A percentile compares a stretch with the other conserved stretches of the same genome.
phyloP scores from a whole-genome alignment of 129 eudicot genomes.

The Deinandra increscens region DNA sequence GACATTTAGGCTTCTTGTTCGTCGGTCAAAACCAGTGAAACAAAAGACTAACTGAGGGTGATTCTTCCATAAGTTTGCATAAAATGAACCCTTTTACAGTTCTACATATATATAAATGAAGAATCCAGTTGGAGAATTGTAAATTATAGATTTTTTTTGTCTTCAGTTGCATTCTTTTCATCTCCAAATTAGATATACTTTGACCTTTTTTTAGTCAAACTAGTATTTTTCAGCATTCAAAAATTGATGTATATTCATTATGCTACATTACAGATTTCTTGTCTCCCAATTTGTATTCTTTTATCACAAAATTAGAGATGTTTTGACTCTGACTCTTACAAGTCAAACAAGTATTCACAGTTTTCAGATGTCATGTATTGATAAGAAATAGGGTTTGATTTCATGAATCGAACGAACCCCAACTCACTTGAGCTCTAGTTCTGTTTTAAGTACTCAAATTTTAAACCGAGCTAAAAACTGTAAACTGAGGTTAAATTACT shows the following conservation, averaged over 20 bases:
- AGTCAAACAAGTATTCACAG: constrained; percentile 15
- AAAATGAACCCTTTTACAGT: background rate
- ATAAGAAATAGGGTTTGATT: too few relatives aligned
- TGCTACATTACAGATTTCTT: constrained; percentile 6
- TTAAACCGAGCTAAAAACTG: too few relatives aligned
- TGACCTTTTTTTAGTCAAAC: constrained; percentile 20
- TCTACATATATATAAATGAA: constrained; percentile 13
- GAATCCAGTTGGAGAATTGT: constrained; percentile 2
- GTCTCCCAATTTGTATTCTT: constrained; percentile 8
- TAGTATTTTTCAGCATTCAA: constrained; percentile 5
- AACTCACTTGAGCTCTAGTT: too few relatives aligned
- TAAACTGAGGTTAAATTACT: too few relatives aligned
- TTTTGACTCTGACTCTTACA: constrained; percentile 23
- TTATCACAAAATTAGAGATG: background rate
- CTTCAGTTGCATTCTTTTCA: background rate
- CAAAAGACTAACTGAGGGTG: constrained; percentile 34
- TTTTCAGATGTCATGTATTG: too few relatives aligned
- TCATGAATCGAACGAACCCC: too few relatives aligned
- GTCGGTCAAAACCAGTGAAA: constrained; percentile 30
- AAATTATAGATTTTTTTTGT: constrained; percentile 15
- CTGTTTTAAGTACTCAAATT: too few relatives aligned
- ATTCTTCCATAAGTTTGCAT: background rate
- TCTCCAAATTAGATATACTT: constrained; percentile 3
- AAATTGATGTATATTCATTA: background rate
- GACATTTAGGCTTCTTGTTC: constrained; percentile 44